A percentile compares a stretch with the other conserved stretches of the same genome.
Conservation (phyloP, 306 rosid species). For the Cicer judaicum region DNA sequence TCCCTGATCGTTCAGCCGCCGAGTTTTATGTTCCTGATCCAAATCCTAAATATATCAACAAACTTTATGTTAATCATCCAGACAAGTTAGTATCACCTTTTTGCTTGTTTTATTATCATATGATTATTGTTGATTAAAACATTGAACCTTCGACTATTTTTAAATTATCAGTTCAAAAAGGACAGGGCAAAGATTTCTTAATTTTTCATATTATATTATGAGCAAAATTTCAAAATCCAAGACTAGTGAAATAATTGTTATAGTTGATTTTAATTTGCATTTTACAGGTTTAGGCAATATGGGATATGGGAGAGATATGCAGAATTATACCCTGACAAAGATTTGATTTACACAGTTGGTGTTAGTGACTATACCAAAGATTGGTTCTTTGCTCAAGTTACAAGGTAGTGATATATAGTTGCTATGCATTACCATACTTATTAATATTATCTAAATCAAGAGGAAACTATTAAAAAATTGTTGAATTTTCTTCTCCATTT, state of each 20-base stretch:
- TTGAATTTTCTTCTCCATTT: neutral
- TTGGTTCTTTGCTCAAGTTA: constrained; percentile 95
- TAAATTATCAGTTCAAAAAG: too few relatives aligned
- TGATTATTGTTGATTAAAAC: neutral
- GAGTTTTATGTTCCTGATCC: constrained; percentile 89
- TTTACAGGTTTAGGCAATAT: constrained; percentile 79
- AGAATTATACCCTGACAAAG: constrained; percentile 73
- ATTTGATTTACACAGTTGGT: constrained; percentile 75
- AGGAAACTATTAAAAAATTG: neutral
- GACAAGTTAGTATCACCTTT: constrained; percentile 63
- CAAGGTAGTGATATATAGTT: constrained; percentile 55
- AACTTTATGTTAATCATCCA: constrained; percentile 76
- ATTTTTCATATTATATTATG: neutral
- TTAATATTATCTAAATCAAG: neutral
- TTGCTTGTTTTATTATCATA: neutral
- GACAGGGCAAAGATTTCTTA: too few relatives aligned
- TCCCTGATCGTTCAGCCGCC: constrained; percentile 85
- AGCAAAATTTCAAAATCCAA: neutral
- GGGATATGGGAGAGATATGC: constrained; percentile 95
- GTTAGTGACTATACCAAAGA: constrained; percentile 72
- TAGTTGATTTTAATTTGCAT: neutral
- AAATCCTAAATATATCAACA: constrained; percentile 72
- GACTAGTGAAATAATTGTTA: too few relatives aligned
- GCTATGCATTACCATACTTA: neutral
- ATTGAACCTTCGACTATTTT: neutral